Evolutionary conservation across 805 yeast species (phyloP).

Genomic region (Pichia gijzeniarum): DNA sequence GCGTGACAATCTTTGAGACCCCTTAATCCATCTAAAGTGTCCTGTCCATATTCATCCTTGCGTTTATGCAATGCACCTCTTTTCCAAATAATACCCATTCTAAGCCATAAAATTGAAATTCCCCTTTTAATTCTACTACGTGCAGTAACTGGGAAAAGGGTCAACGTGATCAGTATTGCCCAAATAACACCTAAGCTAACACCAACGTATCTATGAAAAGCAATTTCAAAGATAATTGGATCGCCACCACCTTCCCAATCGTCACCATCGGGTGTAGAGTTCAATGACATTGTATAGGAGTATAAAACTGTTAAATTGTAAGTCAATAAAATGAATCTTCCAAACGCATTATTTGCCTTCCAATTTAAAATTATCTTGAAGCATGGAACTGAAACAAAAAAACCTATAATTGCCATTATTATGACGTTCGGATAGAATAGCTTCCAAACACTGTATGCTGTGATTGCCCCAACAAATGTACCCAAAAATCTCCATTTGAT

Average conservation of each 20-base stretch:
- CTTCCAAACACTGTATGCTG: constrained; percentile 57
- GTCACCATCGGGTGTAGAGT: constrained; percentile 42
- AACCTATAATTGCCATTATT: constrained; percentile 45
- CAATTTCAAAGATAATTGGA: constrained; percentile 68
- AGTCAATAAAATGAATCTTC: constrained; percentile 65
- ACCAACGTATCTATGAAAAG: constrained; percentile 68
- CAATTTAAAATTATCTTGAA: constrained; percentile 59
- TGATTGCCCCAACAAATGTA: constrained; percentile 61
- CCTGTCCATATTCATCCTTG: constrained; percentile 23
- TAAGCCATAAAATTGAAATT: constrained; percentile 63
- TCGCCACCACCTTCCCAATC: constrained; percentile 63
- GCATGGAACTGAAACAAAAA: constrained; percentile 41
- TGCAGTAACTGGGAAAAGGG: constrained; percentile 71
- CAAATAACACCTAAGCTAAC: constrained; percentile 69
- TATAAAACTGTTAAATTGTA: constrained; percentile 75
- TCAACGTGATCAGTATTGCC: constrained; percentile 65
- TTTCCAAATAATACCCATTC: constrained; percentile 78
- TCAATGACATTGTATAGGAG: constrained; percentile 54
- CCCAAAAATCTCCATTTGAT: constrained; percentile 70
- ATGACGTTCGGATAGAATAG: constrained; percentile 48
- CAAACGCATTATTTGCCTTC: constrained; percentile 57
- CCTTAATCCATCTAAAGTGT: constrained; percentile 36
- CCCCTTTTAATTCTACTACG: constrained; percentile 60
- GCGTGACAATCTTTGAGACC: constrained; percentile 40
- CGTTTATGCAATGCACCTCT: constrained; percentile 56